Evolutionary conservation across 805 yeast species (phyloP).

Genomic region (Teunomyces lycoperdinae): DNA sequence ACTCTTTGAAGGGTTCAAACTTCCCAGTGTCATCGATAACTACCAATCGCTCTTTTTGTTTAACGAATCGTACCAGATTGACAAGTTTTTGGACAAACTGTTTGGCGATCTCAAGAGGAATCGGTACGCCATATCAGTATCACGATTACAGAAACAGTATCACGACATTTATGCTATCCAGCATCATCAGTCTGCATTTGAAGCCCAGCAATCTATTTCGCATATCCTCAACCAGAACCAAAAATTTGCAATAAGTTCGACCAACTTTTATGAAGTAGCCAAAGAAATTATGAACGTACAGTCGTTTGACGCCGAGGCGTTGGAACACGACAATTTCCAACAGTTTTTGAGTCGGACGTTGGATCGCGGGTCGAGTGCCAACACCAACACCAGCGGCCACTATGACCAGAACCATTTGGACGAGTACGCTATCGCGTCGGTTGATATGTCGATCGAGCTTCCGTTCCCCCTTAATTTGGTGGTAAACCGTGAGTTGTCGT

Average conservation of each 20-base stretch:
- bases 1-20: slow-evolving; percentile 57
- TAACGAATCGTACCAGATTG: slow-evolving; percentile 48
- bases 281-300: slow-evolving; percentile 51
- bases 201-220: slow-evolving; percentile 66
- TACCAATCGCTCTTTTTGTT: slow-evolving; percentile 60
- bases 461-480: slow-evolving; percentile 88
- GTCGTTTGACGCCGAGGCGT: slow-evolving; percentile 31
- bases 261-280: slow-evolving; percentile 43
- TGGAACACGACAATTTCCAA: slow-evolving; percentile 43
- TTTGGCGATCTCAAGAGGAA: slow-evolving; percentile 51
- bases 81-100: slow-evolving; percentile 50
- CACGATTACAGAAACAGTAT: slow-evolving; percentile 25
- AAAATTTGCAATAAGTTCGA: slow-evolving; percentile 41
- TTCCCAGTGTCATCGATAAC: slow-evolving; percentile 44
- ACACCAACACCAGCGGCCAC: background rate
- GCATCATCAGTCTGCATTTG: slow-evolving; percentile 33
- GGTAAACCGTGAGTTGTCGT: slow-evolving; percentile 63
- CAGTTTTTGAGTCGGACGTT: slow-evolving; percentile 44
- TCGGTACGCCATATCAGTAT: slow-evolving; percentile 27
- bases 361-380: slow-evolving; percentile 15
- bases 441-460: slow-evolving; percentile 56
- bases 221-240: slow-evolving; percentile 48
- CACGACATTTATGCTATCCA: slow-evolving; percentile 12
- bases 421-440: slow-evolving; percentile 45
- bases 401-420: slow-evolving; percentile 13